A percentile compares a stretch with the other conserved stretches of the same genome.
phyloP scores from a whole-genome alignment of 1,284 basidiomycete species.

The Chiua sp. region DNA sequence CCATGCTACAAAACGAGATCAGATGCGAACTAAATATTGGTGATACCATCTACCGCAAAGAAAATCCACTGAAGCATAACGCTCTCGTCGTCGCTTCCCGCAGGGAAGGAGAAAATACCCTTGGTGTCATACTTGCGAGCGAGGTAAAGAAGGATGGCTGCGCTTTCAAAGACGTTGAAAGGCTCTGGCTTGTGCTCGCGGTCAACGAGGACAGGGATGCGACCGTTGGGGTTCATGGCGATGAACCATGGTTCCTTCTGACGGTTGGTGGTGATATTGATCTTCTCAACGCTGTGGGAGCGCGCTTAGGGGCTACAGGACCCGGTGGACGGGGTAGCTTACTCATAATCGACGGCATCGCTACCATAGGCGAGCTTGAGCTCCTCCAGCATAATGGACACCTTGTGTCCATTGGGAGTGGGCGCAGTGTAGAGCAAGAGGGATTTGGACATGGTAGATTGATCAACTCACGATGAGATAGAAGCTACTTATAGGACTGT shows the following conservation, averaged over 20 bases:
- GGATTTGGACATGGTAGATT: conserved; percentile 37
- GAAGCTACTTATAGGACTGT: conserved; percentile 8
- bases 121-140: conserved; percentile 57
- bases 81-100: conserved; percentile 49
- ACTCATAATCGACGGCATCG: conserved; percentile 60
- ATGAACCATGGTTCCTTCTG: conserved; percentile 60
- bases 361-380: conserved; percentile 61
- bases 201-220: conserved; percentile 62
- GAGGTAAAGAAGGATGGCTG: conserved; percentile 65
- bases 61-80: conserved; percentile 73
- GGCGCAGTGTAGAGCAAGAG: conserved; percentile 66
- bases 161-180: conserved; percentile 62
- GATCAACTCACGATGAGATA: neutral
- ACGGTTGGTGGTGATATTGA: conserved; percentile 55
- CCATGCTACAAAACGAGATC: conserved; percentile 34
- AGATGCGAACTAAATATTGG: neutral
- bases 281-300: conserved; percentile 44
- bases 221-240: conserved; percentile 63
- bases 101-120: conserved; percentile 55
- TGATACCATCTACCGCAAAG: conserved; percentile 49
- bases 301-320: conserved; percentile 1
- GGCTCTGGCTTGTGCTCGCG: conserved; percentile 41
- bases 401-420: conserved; percentile 76
- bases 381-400: conserved; percentile 71
- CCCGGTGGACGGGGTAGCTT: conserved; percentile 15